Evolutionary conservation across 2,329 filamentous ascomycete genomes (phyloP).

Genomic region (Neophaeococcomyces mojaviensis): DNA sequence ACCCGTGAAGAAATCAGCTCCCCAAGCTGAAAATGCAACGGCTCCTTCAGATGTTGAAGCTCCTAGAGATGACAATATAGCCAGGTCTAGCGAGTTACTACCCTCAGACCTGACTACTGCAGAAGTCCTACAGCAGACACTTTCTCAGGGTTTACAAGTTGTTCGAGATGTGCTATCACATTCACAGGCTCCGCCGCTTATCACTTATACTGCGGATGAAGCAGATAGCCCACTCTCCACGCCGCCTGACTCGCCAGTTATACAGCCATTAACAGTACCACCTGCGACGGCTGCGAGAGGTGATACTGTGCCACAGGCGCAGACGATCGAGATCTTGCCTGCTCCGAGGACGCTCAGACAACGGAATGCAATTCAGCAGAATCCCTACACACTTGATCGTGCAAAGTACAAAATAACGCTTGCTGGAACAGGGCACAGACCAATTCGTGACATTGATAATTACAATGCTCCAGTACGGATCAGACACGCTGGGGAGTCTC

Average conservation of each 20-base stretch:
- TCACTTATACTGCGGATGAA: background rate
- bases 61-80: conserved; percentile 11
- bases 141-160: background rate
- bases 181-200: background rate
- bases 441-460: conserved; percentile 30
- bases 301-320: background rate
- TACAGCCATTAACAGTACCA: background rate
- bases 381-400: conserved; percentile 41
- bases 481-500: conserved; percentile 11
- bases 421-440: conserved; percentile 35
- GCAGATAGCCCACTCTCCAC: conserved; percentile 7
- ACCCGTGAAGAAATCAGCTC: background rate
- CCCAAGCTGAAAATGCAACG: conserved; percentile 4
- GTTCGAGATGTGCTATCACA: conserved; percentile 1
- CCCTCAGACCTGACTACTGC: background rate
- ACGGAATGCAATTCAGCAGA: conserved; percentile 42
- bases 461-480: conserved; percentile 9
- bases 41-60: background rate
- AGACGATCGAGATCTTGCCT: conserved; percentile 12
- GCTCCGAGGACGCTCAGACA: conserved; percentile 28
- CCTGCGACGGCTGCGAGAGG: conserved; percentile 8
- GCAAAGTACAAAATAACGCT: conserved; percentile 37
- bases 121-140: background rate
- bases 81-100: conserved; percentile 1
- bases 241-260: conserved; percentile 22